Evolutionary conservation across 78 protist species (phyloP).

Genomic region (Dictyostelium firmibasis): DNA sequence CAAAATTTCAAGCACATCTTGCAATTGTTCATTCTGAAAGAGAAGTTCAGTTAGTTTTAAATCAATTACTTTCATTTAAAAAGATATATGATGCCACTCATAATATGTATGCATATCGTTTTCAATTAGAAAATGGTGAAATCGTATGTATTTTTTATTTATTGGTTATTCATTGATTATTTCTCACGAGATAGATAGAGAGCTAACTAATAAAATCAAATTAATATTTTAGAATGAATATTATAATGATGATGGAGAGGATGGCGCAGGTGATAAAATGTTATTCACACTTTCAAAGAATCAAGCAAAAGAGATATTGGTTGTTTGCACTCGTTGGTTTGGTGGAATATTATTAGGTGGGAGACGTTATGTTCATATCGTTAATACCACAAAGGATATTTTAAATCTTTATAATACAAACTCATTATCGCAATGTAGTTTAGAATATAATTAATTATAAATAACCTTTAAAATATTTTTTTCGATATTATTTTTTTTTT

Average conservation of each 20-base stretch:
- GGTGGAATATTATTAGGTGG: slow-evolving; percentile 75
- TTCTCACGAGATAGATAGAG: not conserved
- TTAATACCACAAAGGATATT: slow-evolving; percentile 35
- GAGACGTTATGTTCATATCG: not conserved
- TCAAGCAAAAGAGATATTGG: slow-evolving; percentile 42
- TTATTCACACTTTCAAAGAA: slow-evolving; percentile 31
- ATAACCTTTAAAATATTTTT: too few relatives aligned
- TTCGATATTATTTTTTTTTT: too few relatives aligned
- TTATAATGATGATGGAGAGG: slow-evolving; percentile 81
- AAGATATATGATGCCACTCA: slow-evolving; percentile 76
- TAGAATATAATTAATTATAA: not conserved
- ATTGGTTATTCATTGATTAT: not conserved
- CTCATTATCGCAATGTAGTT: not conserved
- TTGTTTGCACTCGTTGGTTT: slow-evolving; percentile 75
- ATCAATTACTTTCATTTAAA: slow-evolving; percentile 27
- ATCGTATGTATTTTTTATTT: slow-evolving; percentile 20
- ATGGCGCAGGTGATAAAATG: slow-evolving; percentile 81
- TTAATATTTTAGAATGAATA: slow-evolving; percentile 46
- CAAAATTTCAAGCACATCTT: slow-evolving; percentile 72
- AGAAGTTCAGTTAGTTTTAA: slow-evolving; percentile 50
- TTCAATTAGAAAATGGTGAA: slow-evolving; percentile 42
- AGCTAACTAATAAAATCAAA: not conserved
- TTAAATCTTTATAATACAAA: not conserved
- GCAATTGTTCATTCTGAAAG: slow-evolving; percentile 42
- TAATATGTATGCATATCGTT: slow-evolving; percentile 78